Percentiles rank a stretch among this genome's conserved stretches.
phyloP scores from a whole-genome alignment of 768 basidiomycete species.

The Agaricus bisporus region DNA sequence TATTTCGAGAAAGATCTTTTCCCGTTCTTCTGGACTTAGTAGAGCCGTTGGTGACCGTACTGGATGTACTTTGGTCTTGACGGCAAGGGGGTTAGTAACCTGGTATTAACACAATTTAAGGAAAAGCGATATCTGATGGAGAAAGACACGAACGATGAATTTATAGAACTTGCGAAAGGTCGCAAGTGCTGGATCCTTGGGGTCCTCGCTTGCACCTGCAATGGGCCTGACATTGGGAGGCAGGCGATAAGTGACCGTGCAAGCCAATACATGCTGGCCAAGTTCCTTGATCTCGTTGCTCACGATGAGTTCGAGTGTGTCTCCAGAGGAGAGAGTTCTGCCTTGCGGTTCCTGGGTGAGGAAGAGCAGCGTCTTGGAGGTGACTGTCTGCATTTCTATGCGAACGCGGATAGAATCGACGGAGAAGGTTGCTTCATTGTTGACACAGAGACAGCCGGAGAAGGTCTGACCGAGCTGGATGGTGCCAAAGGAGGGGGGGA shows the following conservation, averaged over 20 bases:
- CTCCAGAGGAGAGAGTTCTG: slow-evolving; percentile 43
- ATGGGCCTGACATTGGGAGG: slow-evolving; percentile 49
- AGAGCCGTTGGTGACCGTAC: slow-evolving; percentile 69
- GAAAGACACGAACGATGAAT: slow-evolving; percentile 59
- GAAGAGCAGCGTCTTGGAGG: slow-evolving; percentile 52
- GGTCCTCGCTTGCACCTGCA: slow-evolving; percentile 42
- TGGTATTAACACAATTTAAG: slow-evolving; percentile 22
- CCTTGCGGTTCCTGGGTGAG: slow-evolving; percentile 52
- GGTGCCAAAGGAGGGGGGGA: slow-evolving; percentile 79
- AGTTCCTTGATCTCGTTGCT: slow-evolving; percentile 92
- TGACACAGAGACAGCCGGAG: slow-evolving; percentile 73
- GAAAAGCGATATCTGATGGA: background rate
- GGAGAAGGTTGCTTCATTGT: slow-evolving; percentile 64
- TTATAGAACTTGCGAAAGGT: slow-evolving; percentile 89
- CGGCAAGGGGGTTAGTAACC: slow-evolving; percentile 92
- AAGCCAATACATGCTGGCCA: slow-evolving; percentile 84
- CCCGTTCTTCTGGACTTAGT: slow-evolving; percentile 57
- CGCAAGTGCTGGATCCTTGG: slow-evolving; percentile 50
- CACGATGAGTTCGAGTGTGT: slow-evolving; percentile 62
- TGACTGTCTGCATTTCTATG: slow-evolving; percentile 84
- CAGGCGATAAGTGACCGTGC: slow-evolving; percentile 77
- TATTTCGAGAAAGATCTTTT: slow-evolving; percentile 87
- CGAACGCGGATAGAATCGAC: slow-evolving; percentile 60
- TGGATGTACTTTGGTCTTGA: slow-evolving; percentile 89
- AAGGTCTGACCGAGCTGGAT: slow-evolving; percentile 91